These are phyloP conservation scores for Pinus tabuliformis DNA, from an alignment of 75 land plant species.

Conservation along the genomic window DNA sequence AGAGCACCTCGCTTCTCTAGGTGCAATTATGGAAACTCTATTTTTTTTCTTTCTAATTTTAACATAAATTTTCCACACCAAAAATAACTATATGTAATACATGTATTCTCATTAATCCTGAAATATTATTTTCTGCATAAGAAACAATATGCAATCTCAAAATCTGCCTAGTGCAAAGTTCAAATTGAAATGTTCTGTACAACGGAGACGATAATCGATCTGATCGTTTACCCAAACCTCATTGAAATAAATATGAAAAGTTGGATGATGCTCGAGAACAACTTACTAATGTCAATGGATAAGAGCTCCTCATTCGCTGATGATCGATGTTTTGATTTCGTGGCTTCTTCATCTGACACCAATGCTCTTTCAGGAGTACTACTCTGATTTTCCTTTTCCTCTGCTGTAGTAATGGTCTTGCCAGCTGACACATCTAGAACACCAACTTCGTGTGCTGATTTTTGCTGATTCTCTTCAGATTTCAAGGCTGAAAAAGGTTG, in stretches of 20 bases:
- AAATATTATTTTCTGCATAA: not conserved
- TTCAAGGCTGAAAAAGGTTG: not conserved
- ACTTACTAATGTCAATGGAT: not conserved
- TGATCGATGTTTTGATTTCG: not conserved
- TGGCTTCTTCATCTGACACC: constrained; percentile 1
- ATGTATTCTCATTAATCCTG: too few relatives aligned
- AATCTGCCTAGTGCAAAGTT: not conserved
- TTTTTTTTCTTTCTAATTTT: too few relatives aligned
- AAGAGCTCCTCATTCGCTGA: not conserved
- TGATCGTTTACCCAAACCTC: not conserved
- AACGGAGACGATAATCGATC: not conserved
- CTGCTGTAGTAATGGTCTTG: not conserved
- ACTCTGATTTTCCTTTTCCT: not conserved
- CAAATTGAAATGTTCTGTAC: not conserved
- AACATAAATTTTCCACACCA: too few relatives aligned
- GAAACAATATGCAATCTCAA: not conserved
- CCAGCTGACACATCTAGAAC: not conserved
- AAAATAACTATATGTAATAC: too few relatives aligned
- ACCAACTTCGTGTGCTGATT: not conserved
- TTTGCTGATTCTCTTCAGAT: not conserved
- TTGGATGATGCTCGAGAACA: not conserved
- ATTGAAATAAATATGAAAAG: not conserved
- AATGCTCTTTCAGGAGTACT: not conserved
- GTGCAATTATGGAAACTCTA: not conserved
- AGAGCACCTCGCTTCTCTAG: too few relatives aligned